Evolutionary conservation across 2,329 filamentous ascomycete species (phyloP), one percentile per base, ranked within the genome.

Genomic region (Tetracladium maxilliforme): DNA sequence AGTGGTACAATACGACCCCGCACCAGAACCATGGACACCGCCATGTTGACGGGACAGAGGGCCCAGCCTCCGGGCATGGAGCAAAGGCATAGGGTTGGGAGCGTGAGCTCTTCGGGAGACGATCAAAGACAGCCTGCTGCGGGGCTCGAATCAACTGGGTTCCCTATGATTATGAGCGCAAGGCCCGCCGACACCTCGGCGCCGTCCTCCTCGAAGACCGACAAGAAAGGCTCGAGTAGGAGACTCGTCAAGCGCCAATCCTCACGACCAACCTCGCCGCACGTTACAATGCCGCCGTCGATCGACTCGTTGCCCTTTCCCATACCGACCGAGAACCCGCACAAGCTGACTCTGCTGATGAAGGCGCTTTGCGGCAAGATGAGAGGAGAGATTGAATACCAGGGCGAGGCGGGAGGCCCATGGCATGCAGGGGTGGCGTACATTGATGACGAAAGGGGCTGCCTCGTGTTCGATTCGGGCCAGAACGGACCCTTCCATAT

Each of bases 361-460:
- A 80, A 74, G 45, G 73, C 65, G 14, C 55, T 83, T 6, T 78
- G 75, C 40, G 81, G 82, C 15, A 67, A 73, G 35, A 90, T 87
- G 80, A 73, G 72, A 39, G 81, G 81, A 28, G 71, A 76, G 36
- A 60, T 84, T 16, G 74, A 81, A 34, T 87, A 81, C 43, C 70
- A 77, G 38, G 59, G 60, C 21, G 68, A 70, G 19, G 56, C 61
- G 10, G 55, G 57, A 14, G 69, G 63, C 10, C 57, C 63, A 2
- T 90, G 81, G 81, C 61, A 64, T 29, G 49, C 60, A 17, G 79
- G 79, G n/a, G 67, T 76, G 33, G 79, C 75, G 43, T 82, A 74
- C 41, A 81, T 90, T 33, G 75, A 86, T 32, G 76, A 82, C 30
- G 74, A 81, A 23, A 69, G 66, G 30, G 80, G 78, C 3, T 73